phyloP scores from a whole-genome alignment of 2,329 filamentous ascomycete species.

The Aspergillus texensis region DNA sequence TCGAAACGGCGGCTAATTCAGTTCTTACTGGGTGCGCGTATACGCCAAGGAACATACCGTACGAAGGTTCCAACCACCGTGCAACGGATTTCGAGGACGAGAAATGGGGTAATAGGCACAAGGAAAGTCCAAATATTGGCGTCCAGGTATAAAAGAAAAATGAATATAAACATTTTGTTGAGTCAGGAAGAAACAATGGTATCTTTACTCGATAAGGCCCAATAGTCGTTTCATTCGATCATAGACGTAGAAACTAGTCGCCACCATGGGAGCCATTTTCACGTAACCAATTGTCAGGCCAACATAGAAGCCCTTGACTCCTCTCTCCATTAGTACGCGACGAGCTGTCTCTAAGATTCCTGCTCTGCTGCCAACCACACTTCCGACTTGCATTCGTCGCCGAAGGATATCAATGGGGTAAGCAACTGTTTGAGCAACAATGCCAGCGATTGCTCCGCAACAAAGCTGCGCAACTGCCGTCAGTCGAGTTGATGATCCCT shows the following conservation, averaged over 20 bases:
- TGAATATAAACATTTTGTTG: no score
- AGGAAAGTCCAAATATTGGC: no score
- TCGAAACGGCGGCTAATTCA: neutral
- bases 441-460: slow-evolving; percentile 81
- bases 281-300: slow-evolving; percentile 92
- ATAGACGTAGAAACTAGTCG: slow-evolving; percentile 70
- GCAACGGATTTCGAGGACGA: neutral
- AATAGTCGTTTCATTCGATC: slow-evolving; percentile 66
- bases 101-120: neutral
- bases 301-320: slow-evolving; percentile 83
- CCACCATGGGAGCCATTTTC: slow-evolving; percentile 89
- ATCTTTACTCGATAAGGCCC: slow-evolving; percentile 53
- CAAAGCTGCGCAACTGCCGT: slow-evolving; percentile 86
- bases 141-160: no score
- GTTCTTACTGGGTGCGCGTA: neutral
- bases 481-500: slow-evolving; percentile 67
- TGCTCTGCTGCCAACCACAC: slow-evolving; percentile 80
- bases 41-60: neutral
- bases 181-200: neutral
- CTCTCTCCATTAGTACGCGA: slow-evolving; percentile 74
- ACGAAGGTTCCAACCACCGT: neutral
- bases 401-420: slow-evolving; percentile 96
- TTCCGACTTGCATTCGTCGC: slow-evolving; percentile 92
- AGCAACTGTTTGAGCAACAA: slow-evolving; percentile 87
- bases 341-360: slow-evolving; percentile 76